Percentiles rank a stretch among this genome's conserved stretches.
Evolutionary conservation across 805 yeast species (phyloP).

Genomic region (Teunomyces funiuensis): DNA sequence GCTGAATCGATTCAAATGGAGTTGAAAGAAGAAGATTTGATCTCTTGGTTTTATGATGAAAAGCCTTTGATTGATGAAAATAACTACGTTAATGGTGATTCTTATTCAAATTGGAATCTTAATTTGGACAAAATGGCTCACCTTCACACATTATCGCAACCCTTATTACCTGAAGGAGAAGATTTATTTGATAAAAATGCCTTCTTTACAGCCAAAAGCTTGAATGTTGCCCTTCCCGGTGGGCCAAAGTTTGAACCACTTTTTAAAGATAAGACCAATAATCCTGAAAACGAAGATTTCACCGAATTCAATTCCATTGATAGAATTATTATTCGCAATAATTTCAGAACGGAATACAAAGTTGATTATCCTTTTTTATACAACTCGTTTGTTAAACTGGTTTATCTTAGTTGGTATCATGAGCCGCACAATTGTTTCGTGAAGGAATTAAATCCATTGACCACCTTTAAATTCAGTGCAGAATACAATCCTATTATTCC

Average conservation of each 20-base stretch:
- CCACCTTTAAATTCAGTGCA: constrained; percentile 58
- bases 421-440: constrained; percentile 57
- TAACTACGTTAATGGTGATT: constrained; percentile 66
- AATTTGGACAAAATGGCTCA: constrained; percentile 61
- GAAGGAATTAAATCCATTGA: constrained; percentile 41
- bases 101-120: constrained; percentile 73
- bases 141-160: constrained; percentile 66
- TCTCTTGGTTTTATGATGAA: constrained; percentile 81
- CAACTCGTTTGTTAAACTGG: constrained; percentile 72
- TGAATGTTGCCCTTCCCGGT: constrained; percentile 85
- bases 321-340: constrained; percentile 76
- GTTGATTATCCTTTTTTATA: constrained; percentile 86
- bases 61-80: constrained; percentile 65
- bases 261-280: constrained; percentile 56
- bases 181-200: constrained; percentile 78
- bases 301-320: constrained; percentile 91
- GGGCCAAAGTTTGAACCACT: constrained; percentile 96
- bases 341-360: constrained; percentile 76
- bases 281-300: constrained; percentile 68
- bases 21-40: constrained; percentile 55
- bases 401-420: constrained; percentile 61
- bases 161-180: constrained; percentile 64
- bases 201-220: constrained; percentile 86
- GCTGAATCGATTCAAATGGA: constrained; percentile 69
- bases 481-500: constrained; percentile 54